These are phyloP conservation scores for Saccharomyces pastorianus DNA, from an alignment of 1,139 yeast genomes.

Conservation along the genomic window DNA sequence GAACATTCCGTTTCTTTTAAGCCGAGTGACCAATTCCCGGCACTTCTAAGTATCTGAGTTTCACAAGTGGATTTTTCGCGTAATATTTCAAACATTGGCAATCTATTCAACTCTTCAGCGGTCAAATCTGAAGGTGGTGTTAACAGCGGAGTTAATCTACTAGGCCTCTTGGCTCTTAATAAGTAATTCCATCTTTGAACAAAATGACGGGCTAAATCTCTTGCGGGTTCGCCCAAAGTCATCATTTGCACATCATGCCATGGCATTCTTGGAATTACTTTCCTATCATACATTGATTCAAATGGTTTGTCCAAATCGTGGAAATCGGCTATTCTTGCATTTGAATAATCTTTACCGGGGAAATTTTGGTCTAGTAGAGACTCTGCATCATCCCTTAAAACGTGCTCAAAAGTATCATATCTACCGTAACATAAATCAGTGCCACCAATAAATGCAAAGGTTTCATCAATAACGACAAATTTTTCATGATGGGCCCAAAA, in stretches of 20 bases:
- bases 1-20: conserved; percentile 77
- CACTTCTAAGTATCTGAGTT: conserved; percentile 77
- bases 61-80: conserved; percentile 70
- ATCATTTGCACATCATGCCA: conserved; percentile 99
- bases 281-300: conserved; percentile 86
- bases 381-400: conserved; percentile 62
- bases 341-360: conserved; percentile 97
- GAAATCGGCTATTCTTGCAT: conserved; percentile 89
- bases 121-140: conserved; percentile 89
- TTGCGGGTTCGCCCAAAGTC: conserved; percentile 86
- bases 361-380: conserved; percentile 59
- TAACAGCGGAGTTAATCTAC: conserved; percentile 82
- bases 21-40: conserved; percentile 91
- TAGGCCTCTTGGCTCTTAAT: conserved; percentile 86
- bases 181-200: conserved; percentile 97
- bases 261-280: conserved; percentile 85
- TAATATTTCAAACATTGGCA: conserved; percentile 40
- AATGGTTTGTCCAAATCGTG: conserved; percentile 73
- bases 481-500: conserved; percentile 99
- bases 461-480: conserved; percentile 75
- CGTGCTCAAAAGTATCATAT: conserved; percentile 95
- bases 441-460: conserved; percentile 89
- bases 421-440: conserved; percentile 93
- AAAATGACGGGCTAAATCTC: conserved; percentile 88
- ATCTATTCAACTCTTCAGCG: conserved; percentile 53